These are phyloP conservation scores for Porphyridium purpureum DNA, from an alignment of 23 red algal genomes.

Conservation along the genomic window DNA sequence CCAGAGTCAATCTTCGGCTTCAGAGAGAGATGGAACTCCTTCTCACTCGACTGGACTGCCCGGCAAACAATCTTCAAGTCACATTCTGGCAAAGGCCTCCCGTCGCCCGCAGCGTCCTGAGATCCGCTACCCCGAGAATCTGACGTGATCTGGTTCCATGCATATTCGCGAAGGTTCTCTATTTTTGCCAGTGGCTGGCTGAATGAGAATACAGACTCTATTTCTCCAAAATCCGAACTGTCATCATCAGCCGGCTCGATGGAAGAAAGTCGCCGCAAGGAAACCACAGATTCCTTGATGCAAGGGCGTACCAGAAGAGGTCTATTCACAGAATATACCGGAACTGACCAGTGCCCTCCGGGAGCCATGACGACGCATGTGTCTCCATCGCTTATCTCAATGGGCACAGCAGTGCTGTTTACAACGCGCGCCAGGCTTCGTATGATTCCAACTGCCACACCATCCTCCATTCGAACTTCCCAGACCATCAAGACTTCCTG, in stretches of 20 bases:
- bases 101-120: too few relatives aligned
- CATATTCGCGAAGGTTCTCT: too few relatives aligned
- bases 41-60: not conserved
- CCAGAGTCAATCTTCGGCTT: not conserved
- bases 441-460: slow-evolving; percentile 44
- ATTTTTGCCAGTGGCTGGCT: too few relatives aligned
- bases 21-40: not conserved
- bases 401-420: slow-evolving; percentile 11
- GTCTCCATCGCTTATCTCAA: not conserved
- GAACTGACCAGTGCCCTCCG: slow-evolving; percentile 10
- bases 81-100: too few relatives aligned
- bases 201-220: not conserved
- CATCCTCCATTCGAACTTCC: slow-evolving; percentile 74
- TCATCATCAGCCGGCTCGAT: too few relatives aligned
- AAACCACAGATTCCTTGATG: not conserved
- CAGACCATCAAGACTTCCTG: slow-evolving; percentile 27
- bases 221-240: not conserved
- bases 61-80: slow-evolving; percentile 1
- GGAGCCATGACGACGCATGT: not conserved
- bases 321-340: slow-evolving; percentile 9
- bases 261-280: not conserved
- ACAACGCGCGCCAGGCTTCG: slow-evolving; percentile 34
- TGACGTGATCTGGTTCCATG: too few relatives aligned
- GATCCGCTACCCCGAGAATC: not conserved
- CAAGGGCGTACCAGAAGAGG: not conserved